Evolutionary conservation across 163 green algal genomes (phyloP), one percentile per base, ranked within the genome.

Genomic region (Scenedesmus sp.): DNA sequence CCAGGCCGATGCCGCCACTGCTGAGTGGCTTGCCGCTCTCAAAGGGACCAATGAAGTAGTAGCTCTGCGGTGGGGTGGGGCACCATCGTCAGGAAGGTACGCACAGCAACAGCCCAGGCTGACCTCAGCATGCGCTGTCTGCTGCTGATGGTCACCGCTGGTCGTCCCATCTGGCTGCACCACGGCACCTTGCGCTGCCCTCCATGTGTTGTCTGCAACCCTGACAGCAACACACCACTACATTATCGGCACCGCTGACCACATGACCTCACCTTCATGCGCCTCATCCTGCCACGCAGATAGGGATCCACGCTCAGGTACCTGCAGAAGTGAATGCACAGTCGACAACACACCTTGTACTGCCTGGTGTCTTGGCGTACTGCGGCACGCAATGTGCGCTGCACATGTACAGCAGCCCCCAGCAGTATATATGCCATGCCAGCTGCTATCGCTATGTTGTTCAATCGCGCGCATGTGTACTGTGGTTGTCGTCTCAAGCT

Each of bases 1-100:
- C 61, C 0, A 78, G 61, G 22, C 33, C 88, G 9, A 92, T 43
- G 33, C 22, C 88, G n/a, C 81, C 81, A 46, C 65, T 40, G 22
- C 35, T 26, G 4, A 92, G 53, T 16, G 88, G 88, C 82, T 89
- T 49, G 33, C 81, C 88, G 33, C 46, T 40, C 68, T 79, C 33
- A 81, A 92, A 92, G 0, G 37, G 37, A 42, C 85, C 61, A 33
- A 53, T 59, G 12, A 79, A 53, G 70, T 85, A 90, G 72, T 90
- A 56, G 30, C 65, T 76, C 65, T 76, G 65, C 30, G 6, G 7
- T 37, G 6, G 6, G 49, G 15, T 20, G 30, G 24, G n/a, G 49
- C 49, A 56, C 12, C 49, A 56, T 12, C 49, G 15, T 12, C 49
- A 56, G 49, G 49, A 56, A 13, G 49, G 15, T 12, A 12, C 2